Evolutionary conservation across 1,284 basidiomycete species (phyloP).

Genomic region (Phlebopus sp.): DNA sequence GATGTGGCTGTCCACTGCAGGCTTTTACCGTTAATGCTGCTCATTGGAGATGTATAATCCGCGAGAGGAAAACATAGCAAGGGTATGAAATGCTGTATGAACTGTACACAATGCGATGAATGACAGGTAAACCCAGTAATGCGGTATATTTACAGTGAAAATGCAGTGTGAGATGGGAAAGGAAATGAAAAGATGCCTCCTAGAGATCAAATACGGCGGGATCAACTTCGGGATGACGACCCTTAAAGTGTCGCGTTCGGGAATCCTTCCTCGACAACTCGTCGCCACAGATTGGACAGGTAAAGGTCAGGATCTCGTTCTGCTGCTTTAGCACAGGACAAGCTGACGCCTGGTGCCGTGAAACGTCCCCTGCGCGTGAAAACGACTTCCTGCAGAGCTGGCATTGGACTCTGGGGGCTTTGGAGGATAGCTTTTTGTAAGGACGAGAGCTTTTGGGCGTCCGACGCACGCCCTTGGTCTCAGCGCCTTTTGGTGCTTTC

Average conservation of each 20-base stretch:
- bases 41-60: no score
- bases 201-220: no score
- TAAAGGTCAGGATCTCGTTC: not conserved
- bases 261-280: slow-evolving; percentile 2
- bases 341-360: slow-evolving; percentile 2
- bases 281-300: slow-evolving; percentile 2
- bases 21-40: no score
- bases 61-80: no score
- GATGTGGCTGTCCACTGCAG: no score
- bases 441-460: not conserved
- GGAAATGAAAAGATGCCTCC: not conserved
- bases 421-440: slow-evolving; percentile 1
- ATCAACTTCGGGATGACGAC: not conserved
- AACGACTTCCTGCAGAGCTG: slow-evolving; percentile 1
- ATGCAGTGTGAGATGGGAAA: not conserved
- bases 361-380: not conserved
- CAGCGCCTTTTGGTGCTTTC: not conserved
- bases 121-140: not conserved
- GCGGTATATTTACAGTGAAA: not conserved
- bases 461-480: not conserved
- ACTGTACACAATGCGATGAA: not conserved
- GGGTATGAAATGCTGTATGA: not conserved
- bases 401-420: not conserved
- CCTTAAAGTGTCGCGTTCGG: slow-evolving; percentile 1
- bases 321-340: slow-evolving; percentile 1